Evolutionary conservation across 225 moss, liverwort and hornwort species (phyloP).

Genomic region (Marchantia polymorpha): DNA sequence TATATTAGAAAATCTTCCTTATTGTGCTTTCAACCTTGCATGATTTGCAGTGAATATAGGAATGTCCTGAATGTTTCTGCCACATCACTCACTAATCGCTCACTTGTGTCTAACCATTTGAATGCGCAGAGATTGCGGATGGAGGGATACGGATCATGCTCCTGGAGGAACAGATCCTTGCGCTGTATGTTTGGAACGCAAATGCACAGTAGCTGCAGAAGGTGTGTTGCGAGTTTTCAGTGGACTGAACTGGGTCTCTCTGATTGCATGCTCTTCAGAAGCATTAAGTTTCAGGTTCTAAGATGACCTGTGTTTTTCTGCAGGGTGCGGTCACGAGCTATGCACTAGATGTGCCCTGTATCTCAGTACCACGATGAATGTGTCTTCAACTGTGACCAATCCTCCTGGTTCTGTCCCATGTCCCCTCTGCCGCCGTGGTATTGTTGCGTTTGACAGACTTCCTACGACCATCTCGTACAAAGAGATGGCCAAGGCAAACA

Average conservation of each 20-base stretch:
- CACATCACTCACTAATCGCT: too few relatives aligned
- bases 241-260: background rate
- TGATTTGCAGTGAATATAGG: background rate
- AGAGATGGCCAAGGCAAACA: slow-evolving; percentile 69
- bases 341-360: slow-evolving; percentile 94
- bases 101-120: background rate
- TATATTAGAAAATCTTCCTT: background rate
- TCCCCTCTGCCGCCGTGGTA: slow-evolving; percentile 82
- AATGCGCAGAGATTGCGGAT: slow-evolving; percentile 77
- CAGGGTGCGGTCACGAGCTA: slow-evolving; percentile 90
- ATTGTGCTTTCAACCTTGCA: background rate
- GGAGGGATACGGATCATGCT: slow-evolving; percentile 78
- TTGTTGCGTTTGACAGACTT: slow-evolving; percentile 74
- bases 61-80: too few relatives aligned
- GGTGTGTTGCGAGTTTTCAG: slow-evolving; percentile 33
- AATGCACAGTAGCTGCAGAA: slow-evolving; percentile 89
- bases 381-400: slow-evolving; percentile 57
- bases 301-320: background rate
- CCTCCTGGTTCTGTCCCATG: slow-evolving; percentile 87
- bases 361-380: slow-evolving; percentile 87
- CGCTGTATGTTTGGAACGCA: slow-evolving; percentile 89
- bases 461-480: slow-evolving; percentile 68
- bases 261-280: background rate
- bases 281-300: background rate
- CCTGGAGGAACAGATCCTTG: slow-evolving; percentile 75